Evolutionary conservation across 371 early-diverging fungal genomes (phyloP), one percentile per base, ranked within the genome.

Genomic region (Mortierella sp.): DNA sequence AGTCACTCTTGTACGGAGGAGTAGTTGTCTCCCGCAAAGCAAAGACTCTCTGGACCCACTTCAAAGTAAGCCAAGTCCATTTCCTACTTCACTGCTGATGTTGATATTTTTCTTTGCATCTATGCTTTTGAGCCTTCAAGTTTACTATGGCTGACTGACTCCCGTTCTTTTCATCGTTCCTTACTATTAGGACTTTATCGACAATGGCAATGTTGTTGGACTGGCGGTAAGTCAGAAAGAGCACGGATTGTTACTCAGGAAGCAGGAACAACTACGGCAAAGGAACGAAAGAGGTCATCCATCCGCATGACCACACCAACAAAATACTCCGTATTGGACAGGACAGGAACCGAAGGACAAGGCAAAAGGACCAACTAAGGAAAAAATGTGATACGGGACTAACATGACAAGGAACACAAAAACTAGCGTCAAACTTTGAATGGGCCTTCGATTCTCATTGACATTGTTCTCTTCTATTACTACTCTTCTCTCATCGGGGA

Each of bases 201-300:
- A 80, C 64, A 80, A 80, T 31, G 80, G 77, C 43, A 80, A 80
- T 52, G 80, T 80, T 10, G 34, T 80, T 31, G 80, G 77, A 37
- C 41, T 80, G n/a, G 80, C 80, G 19, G 80, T 79, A 74, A 43
- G 78, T 71, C 24, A 6, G 2, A 11, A n/a, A 10, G 43, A 6
- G 2, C 6, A 34, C 26, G 0, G 22, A 22, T 31, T 48, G 11
- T 43, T 16, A n/a, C 7, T 40, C 64, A 64, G 37, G 37, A 71
- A 37, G 9, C 10, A 45, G 50, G 5, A 61, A n/a, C n/a, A 45
- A 45, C 22, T 5, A 34, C 19, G 16, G 55, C 16, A 55, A 31
- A 31, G 58, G 31, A 55, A 7, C 34, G 8, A 19, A 31, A 19
- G 55, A 2, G 58, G 58, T 55, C 34, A 55, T 31, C 34, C 7